Evolutionary conservation across 2,329 filamentous ascomycete species (phyloP).

Genomic region (Acarospora socialis): DNA sequence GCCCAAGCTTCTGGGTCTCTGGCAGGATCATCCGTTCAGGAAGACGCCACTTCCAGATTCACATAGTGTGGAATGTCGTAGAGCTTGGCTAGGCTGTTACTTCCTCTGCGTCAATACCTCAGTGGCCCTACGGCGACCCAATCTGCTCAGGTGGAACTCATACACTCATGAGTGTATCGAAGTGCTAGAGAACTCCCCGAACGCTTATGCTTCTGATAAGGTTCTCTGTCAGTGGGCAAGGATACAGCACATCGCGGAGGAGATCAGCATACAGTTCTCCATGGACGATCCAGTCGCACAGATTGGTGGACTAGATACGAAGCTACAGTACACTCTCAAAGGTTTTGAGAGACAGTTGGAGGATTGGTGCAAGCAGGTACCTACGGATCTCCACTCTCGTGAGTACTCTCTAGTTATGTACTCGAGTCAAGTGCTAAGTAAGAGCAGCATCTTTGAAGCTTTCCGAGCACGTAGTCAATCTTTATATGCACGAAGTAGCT

Average conservation of each 20-base stretch:
- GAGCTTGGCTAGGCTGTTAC: constrained; percentile 48
- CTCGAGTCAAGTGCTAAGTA: constrained; percentile 6
- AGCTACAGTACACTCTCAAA: constrained; percentile 49
- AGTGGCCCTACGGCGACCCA: constrained; percentile 43
- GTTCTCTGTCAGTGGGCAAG: constrained; percentile 43
- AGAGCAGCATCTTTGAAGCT: constrained; percentile 50
- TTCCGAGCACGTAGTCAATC: constrained; percentile 48
- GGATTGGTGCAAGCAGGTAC: constrained; percentile 42
- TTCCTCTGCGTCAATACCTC: constrained; percentile 45
- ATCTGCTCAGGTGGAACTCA: constrained; percentile 45
- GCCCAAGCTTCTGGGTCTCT: constrained; percentile 20
- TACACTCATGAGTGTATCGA: constrained; percentile 50
- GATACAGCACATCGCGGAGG: constrained; percentile 50
- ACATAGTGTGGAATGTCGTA: constrained; percentile 41
- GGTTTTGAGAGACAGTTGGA: constrained; percentile 51
- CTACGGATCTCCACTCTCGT: constrained; percentile 42
- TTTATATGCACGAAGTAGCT: constrained; percentile 65
- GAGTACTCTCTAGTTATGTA: constrained; percentile 21
- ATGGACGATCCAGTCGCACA: constrained; percentile 48
- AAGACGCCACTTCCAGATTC: constrained; percentile 28
- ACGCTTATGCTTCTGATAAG: constrained; percentile 43
- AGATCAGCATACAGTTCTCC: constrained; percentile 51
- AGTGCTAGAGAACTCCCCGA: constrained; percentile 40
- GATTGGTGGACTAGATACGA: constrained; percentile 43
- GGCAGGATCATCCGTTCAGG: constrained; percentile 27